These are phyloP conservation scores for Iodosphaeria phyllophila DNA, from an alignment of 2,329 filamentous ascomycete genomes.

Conservation along the genomic window DNA sequence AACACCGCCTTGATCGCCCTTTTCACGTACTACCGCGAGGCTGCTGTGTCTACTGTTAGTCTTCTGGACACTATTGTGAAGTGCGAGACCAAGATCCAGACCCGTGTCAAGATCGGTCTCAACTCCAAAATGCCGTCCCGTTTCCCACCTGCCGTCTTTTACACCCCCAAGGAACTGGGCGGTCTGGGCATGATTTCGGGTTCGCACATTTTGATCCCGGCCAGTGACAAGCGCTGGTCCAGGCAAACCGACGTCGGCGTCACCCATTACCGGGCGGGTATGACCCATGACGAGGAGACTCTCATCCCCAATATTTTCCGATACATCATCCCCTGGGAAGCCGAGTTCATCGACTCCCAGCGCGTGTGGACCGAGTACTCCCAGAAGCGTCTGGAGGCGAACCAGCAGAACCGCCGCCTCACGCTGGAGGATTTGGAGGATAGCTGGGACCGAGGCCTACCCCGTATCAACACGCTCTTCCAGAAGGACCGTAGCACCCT, in stretches of 20 bases:
- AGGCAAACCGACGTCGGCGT: conserved; percentile 96
- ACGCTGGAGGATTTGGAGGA: conserved; percentile 95
- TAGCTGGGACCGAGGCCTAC: conserved; percentile 93
- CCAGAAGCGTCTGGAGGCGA: conserved; percentile 90
- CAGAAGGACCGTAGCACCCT: conserved; percentile 95
- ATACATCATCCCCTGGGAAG: conserved; percentile 98
- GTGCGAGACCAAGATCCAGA: conserved; percentile 98
- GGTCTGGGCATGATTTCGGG: conserved; percentile 98
- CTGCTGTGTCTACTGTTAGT: conserved; percentile 85
- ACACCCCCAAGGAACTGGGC: conserved; percentile 93
- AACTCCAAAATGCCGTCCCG: conserved; percentile 99
- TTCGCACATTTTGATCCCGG: conserved; percentile 91
- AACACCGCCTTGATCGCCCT: conserved; percentile 93
- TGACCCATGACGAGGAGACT: conserved; percentile 96
- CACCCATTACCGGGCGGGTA: conserved; percentile 90
- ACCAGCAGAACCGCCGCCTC: conserved; percentile 87
- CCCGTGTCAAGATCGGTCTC: conserved; percentile 90
- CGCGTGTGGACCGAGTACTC: conserved; percentile 99
- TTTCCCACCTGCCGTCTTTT: conserved; percentile 96
- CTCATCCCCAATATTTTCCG: conserved; percentile 98
- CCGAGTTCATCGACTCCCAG: conserved; percentile 97
- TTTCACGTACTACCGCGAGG: conserved; percentile 97
- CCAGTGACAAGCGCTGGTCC: conserved; percentile 94
- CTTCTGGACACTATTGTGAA: conserved; percentile 96
- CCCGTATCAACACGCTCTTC: conserved; percentile 96